A percentile compares a stretch with the other conserved stretches of the same genome.
phyloP scores from a whole-genome alignment of 352 stramenopile genomes.

The Sclerospora graminicola region DNA sequence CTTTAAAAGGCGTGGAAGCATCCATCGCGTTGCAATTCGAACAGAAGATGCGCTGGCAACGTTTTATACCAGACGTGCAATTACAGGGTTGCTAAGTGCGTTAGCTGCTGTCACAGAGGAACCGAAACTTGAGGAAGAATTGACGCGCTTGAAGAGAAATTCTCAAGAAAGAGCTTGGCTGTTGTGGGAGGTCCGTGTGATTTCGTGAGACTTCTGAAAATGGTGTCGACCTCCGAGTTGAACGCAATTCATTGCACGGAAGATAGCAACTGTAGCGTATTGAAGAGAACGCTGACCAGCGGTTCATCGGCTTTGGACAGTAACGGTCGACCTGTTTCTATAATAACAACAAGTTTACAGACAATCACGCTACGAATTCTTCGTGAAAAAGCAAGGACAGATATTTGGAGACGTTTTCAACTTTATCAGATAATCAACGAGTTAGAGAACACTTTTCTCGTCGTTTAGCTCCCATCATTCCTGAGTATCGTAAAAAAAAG shows the following conservation, averaged over 20 bases:
- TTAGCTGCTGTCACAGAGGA: conserved; percentile 14
- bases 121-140: too few relatives aligned
- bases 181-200: conserved; percentile 56
- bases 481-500: too few relatives aligned
- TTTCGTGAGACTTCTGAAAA: conserved; percentile 75
- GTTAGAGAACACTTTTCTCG: too few relatives aligned
- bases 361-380: conserved; percentile 44
- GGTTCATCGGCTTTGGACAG: conserved; percentile 3
- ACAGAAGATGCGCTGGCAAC: conserved; percentile 77
- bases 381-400: conserved; percentile 34
- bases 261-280: conserved; percentile 1
- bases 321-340: conserved; percentile 21
- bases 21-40: conserved; percentile 58
- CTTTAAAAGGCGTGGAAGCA: conserved; percentile 53
- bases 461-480: too few relatives aligned
- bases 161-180: conserved; percentile 29
- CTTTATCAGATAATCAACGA: too few relatives aligned
- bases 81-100: conserved; percentile 20
- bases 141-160: too few relatives aligned
- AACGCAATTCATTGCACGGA: conserved; percentile 21
- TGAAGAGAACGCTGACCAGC: background rate
- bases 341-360: conserved; percentile 45
- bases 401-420: too few relatives aligned
- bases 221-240: conserved; percentile 74
- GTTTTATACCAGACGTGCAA: conserved; percentile 64